These are phyloP conservation scores for Quercus parvula DNA, from an alignment of 306 rosid genomes.

Conservation along the genomic window DNA sequence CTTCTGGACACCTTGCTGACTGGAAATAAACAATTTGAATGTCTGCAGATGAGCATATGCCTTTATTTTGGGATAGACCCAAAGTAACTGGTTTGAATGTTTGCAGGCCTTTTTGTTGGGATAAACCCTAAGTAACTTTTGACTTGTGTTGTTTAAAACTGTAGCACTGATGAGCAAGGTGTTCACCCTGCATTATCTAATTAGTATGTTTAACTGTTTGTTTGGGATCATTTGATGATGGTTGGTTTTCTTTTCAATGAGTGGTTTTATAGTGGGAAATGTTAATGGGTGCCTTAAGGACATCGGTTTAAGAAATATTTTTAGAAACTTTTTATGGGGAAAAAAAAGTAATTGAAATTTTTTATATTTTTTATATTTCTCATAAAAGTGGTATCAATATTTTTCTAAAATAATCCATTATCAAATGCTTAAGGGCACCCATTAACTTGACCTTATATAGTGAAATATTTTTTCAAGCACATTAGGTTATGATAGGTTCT, in stretches of 20 bases:
- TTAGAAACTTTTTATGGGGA: too few relatives aligned
- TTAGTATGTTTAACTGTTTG: not conserved
- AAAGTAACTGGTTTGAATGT: slow-evolving; percentile 9
- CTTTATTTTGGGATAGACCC: not conserved
- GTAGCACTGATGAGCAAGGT: not conserved
- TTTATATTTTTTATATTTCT: too few relatives aligned
- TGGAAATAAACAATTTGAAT: slow-evolving; percentile 8
- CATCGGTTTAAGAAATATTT: too few relatives aligned
- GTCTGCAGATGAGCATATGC: not conserved
- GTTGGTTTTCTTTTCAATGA: not conserved
- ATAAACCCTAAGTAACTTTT: not conserved
- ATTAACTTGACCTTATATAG: too few relatives aligned
- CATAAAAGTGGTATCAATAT: too few relatives aligned
- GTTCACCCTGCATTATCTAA: not conserved
- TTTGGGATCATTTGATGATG: not conserved
- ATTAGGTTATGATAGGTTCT: not conserved
- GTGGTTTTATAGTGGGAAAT: not conserved
- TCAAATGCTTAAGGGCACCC: too few relatives aligned
- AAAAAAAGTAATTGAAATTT: too few relatives aligned
- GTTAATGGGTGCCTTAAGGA: too few relatives aligned
- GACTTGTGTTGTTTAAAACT: not conserved
- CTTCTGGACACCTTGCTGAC: slow-evolving; percentile 1
- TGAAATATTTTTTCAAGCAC: not conserved
- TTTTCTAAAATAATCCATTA: too few relatives aligned
- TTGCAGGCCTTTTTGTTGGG: not conserved